Evolutionary conservation across 768 basidiomycete genomes (phyloP), one percentile per base, ranked within the genome.

Genomic region (Crucibulum laeve): DNA sequence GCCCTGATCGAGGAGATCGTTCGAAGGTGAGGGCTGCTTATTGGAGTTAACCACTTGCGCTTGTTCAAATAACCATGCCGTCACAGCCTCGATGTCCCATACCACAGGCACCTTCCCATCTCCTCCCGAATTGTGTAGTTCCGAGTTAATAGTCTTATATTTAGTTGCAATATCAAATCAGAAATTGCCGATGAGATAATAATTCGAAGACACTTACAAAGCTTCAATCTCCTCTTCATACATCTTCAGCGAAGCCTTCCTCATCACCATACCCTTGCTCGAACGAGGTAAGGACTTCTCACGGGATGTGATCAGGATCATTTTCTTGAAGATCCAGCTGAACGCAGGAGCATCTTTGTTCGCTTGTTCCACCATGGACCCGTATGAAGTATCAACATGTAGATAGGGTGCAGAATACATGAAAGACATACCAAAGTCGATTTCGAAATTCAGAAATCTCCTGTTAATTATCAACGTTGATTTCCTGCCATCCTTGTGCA

Each of bases 261-360:
- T 66, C 14, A 54, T 58, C 3, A 68, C 58, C 0, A 69, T 69
- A 4, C 67, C 65, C 50, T 74, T 76, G 1, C 58, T 59, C 0
- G 67, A 53, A 18, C 62, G 64, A 6, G 60, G 52, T 46, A 74
- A 53, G 2, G 65, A 68, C 6, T 58, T 48, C 6, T 74, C 49
- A 73, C 72, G 1, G 56, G 28, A 21, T 4, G 74, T 61, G 13
- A 77, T 53, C 21, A 77, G 33, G 25, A 80, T 72, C 73, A 79
- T 73, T 50, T 79, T 71, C 48, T 71, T 73, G 57, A 71, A 74
- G 11, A 75, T 62, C 15, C 67, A 58, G 43, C 70, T 72, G 38
- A 67, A 73, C 0, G 61, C 46, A 0, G 74, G 73, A 0, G 68
- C 64, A 1, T 53, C 51, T 18, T 47, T 54, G n/a, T 10, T n/a